Percentiles rank a stretch among this genome's conserved stretches.
Conservation (phyloP, 2,329 filamentous ascomycete species). For the Paraconiothyrium brasiliense region DNA sequence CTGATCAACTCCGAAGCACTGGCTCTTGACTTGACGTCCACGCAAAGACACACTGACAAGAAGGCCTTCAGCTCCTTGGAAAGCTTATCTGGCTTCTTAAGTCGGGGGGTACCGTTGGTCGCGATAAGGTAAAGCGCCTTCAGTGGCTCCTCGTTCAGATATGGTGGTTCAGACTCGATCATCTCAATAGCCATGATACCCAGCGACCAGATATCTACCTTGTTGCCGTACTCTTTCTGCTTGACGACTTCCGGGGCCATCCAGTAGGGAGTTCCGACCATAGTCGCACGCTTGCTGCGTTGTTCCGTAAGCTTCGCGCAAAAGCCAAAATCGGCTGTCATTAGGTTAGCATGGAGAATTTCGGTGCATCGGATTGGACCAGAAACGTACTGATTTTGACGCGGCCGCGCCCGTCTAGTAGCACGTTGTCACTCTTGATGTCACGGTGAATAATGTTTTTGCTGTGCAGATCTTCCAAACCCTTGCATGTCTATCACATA, state of each 20-base stretch:
- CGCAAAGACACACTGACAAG: constrained; percentile 93
- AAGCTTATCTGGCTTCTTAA: constrained; percentile 98
- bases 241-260: constrained; percentile 99
- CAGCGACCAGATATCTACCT: constrained; percentile 98
- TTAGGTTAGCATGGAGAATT: constrained; percentile 22
- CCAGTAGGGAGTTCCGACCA: constrained; percentile 99
- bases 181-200: constrained; percentile 99
- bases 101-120: constrained; percentile 92
- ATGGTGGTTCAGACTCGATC: constrained; percentile 98
- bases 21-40: constrained; percentile 93
- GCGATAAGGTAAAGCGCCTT: constrained; percentile 98
- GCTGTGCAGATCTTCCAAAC: constrained; percentile 90
- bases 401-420: constrained; percentile 91
- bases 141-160: constrained; percentile 96
- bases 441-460: constrained; percentile 99
- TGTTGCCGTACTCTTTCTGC: constrained; percentile 97
- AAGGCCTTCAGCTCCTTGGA: constrained; percentile 98
- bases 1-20: constrained; percentile 88
- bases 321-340: constrained; percentile 95
- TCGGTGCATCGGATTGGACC: background rate
- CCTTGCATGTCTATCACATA: constrained; percentile 81
- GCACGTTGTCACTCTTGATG: constrained; percentile 99
- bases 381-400: constrained; percentile 90
- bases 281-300: constrained; percentile 96
- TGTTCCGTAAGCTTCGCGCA: constrained; percentile 97